Base-by-base conservation (phyloP, 192 early-diverging fungal genomes). In the Geosiphon pyriformis region DNA sequence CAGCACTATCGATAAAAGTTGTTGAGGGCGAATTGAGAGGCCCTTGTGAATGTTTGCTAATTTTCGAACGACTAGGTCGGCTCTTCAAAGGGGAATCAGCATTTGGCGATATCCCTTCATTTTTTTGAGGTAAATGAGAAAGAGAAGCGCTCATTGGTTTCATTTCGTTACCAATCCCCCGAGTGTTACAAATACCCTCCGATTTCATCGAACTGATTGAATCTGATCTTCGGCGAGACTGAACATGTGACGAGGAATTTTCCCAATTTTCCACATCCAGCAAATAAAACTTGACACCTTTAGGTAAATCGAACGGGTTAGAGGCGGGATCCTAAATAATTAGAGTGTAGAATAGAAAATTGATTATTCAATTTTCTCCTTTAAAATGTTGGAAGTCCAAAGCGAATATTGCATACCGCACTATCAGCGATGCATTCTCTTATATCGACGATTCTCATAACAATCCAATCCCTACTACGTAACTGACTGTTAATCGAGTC, bases 221-320 rank as follows among this genome's bases (percentile, higher is more conserved):
- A n/a, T 54, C 52, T 7, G 52, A 12, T 26, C 26, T 6, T 54
- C 52, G 52, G 20, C 52, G 52, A 20, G 8, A 7, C 6, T 7
- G 4, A n/a, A 54, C 7, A 7, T n/a, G 52, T 20, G 6, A 20
- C 6, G 18, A 8, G 6, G 52, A 26, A 51, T 51, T 64, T 37
- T 52, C 26, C 78, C 77, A 80, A 22, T 71, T 70, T 8, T 80
- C 79, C 0, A 74, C 79, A 11, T 80, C 75, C 1, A 84, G 50
- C n/a, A 74, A 61, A 35, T 78, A 84, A 34, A 77, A 84, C n/a
- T 74, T 80, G 32, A 80, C 63, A 2, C 79, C 79, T 33, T 80
- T 73, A 2, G 78, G 65, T 4, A 84, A 62, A 31, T 81, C 83
- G 61, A 76, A 84, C 0, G 80, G 80, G 47, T 82, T 82, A 7